These are phyloP conservation scores for Trametes coccinea DNA, from an alignment of 768 basidiomycete genomes.

Conservation along the genomic window DNA sequence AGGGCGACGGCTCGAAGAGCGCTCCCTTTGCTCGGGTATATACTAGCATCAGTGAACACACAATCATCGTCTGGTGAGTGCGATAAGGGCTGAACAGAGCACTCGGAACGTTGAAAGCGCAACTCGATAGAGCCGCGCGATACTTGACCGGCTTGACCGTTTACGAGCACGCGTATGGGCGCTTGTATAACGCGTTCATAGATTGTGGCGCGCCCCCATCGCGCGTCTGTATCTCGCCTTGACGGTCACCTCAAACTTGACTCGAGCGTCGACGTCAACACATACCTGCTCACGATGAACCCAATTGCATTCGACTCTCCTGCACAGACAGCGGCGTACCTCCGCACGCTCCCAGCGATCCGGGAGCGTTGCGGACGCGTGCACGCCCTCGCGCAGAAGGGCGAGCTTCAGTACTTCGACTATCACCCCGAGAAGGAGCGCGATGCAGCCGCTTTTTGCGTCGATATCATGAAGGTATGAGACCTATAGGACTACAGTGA, in stretches of 20 bases:
- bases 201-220: background rate
- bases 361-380: constrained; percentile 82
- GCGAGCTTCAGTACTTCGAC: constrained; percentile 81
- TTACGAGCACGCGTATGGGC: too few species aligned
- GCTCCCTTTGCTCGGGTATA: too few species aligned
- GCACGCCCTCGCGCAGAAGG: constrained; percentile 71
- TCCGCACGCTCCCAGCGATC: constrained; percentile 87
- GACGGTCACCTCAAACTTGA: background rate
- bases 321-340: constrained; percentile 44
- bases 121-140: too few species aligned
- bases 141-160: too few species aligned
- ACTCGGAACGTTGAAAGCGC: too few species aligned
- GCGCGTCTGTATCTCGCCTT: background rate
- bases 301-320: constrained; percentile 7
- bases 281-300: background rate
- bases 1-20: too few species aligned
- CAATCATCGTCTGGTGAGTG: too few species aligned
- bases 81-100: too few species aligned
- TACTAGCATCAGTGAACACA: too few species aligned
- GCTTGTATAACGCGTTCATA: background rate
- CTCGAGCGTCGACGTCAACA: background rate
- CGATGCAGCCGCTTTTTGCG: constrained; percentile 72
- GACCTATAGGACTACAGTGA: background rate
- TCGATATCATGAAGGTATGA: constrained; percentile 72
- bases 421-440: constrained; percentile 78